phyloP scores from a whole-genome alignment of 345 rosid species.

The Eucalyptus dawsonii region DNA sequence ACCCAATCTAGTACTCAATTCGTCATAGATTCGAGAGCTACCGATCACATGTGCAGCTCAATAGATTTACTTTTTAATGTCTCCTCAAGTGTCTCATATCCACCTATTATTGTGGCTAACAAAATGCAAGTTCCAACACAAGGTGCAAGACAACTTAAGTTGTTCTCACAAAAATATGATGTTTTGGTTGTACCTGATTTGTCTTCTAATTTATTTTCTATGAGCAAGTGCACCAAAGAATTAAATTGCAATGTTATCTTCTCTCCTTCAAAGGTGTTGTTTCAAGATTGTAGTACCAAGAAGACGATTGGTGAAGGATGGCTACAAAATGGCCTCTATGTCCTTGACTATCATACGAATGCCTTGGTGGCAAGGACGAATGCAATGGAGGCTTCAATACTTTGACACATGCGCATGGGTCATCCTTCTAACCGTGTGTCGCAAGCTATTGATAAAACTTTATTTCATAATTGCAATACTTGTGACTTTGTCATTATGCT shows the following conservation, averaged over 20 bases:
- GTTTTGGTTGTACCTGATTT: no score
- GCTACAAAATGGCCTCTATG: not conserved
- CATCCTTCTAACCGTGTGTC: no score
- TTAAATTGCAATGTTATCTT: not conserved
- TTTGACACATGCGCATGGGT: no score
- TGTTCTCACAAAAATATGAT: no score
- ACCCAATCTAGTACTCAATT: not conserved
- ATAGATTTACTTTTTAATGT: not conserved
- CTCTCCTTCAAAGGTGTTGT: not conserved
- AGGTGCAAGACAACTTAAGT: not conserved
- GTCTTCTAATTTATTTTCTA: no score
- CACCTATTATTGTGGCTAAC: not conserved
- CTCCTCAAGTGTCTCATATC: not conserved
- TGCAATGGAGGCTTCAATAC: no score
- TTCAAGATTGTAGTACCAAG: not conserved
- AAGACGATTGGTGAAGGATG: not conserved
- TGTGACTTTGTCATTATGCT: no score
- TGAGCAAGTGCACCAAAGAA: not conserved
- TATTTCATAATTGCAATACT: no score
- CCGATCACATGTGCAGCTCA: not conserved
- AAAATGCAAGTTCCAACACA: not conserved
- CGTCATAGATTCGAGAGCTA: not conserved
- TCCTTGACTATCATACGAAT: not conserved
- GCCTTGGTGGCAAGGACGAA: no score
- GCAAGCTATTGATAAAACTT: no score